A percentile compares a stretch with the other conserved stretches of the same genome.
Conservation (phyloP, 1,139 yeast genomes). For the Geotrichum phurueaensis region DNA sequence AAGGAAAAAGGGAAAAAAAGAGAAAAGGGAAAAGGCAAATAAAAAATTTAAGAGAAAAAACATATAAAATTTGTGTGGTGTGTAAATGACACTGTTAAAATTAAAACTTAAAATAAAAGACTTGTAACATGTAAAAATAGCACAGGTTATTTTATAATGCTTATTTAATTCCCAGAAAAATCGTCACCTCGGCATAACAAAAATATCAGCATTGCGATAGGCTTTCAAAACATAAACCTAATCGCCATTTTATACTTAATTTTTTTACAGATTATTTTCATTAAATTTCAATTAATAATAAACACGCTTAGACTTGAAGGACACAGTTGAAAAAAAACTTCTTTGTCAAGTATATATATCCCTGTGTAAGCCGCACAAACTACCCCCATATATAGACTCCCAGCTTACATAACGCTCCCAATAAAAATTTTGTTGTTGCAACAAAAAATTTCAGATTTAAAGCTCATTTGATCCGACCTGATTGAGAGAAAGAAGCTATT, state of each 20-base stretch:
- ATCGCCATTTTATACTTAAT: no score
- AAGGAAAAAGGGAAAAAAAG: constrained; percentile 1
- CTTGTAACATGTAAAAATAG: no score
- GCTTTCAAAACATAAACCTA: no score
- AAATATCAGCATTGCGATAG: neutral
- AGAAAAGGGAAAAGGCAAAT: neutral
- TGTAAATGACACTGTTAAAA: neutral
- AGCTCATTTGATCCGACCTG: neutral
- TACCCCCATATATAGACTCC: neutral
- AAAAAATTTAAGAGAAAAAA: constrained; percentile 5
- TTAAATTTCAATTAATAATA: no score
- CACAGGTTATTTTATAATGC: neutral
- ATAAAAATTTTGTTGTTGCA: neutral
- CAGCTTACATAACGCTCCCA: neutral
- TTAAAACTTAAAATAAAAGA: neutral
- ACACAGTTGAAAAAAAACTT: no score
- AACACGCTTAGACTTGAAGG: no score
- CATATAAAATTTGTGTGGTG: neutral
- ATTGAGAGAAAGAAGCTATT: neutral
- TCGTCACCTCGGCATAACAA: neutral
- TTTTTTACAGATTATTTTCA: no score
- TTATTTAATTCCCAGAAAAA: neutral
- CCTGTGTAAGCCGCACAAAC: neutral
- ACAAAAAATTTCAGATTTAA: neutral
- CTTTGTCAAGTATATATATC: no score